A percentile compares a stretch with the other conserved stretches of the same genome.
Conservation (phyloP, 1,139 yeast species). For the Saccharomyces pastorianus region DNA sequence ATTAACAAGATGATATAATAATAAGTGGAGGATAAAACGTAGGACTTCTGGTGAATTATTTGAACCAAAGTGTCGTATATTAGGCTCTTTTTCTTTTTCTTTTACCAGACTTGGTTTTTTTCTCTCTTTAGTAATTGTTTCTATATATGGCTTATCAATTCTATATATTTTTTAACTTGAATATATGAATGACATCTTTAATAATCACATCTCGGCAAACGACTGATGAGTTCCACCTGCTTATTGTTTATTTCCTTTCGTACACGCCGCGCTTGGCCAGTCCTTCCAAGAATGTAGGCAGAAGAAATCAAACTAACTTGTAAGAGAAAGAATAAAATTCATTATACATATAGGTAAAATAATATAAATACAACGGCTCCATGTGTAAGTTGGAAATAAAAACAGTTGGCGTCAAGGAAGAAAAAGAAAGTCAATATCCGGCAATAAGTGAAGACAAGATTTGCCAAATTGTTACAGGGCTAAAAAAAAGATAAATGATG, state of each 20-base stretch:
- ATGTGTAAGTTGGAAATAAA: not conserved
- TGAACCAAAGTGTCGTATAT: not conserved
- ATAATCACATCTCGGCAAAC: not conserved
- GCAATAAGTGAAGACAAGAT: not conserved
- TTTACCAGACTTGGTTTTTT: not conserved
- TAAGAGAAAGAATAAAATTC: not conserved
- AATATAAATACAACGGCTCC: not conserved
- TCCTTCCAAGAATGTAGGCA: not conserved
- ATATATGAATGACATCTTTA: not conserved
- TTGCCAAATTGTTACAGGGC: not conserved
- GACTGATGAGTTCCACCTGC: not conserved
- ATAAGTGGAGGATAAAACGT: not conserved
- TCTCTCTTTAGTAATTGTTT: not conserved
- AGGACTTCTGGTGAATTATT: not conserved
- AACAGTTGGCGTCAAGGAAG: not conserved
- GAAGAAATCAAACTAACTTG: not conserved
- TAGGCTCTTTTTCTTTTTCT: not conserved
- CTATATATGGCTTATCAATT: not conserved
- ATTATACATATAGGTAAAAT: not conserved
- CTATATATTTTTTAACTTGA: not conserved
- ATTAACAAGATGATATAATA: not conserved
- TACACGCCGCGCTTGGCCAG: not conserved
- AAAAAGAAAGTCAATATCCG: not conserved
- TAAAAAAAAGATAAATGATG: not conserved
- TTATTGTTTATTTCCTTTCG: not conserved